A percentile compares a stretch with the other conserved stretches of the same genome.
Conservation (phyloP, 169 alveolate species). For the Plasmodium ovale region DNA sequence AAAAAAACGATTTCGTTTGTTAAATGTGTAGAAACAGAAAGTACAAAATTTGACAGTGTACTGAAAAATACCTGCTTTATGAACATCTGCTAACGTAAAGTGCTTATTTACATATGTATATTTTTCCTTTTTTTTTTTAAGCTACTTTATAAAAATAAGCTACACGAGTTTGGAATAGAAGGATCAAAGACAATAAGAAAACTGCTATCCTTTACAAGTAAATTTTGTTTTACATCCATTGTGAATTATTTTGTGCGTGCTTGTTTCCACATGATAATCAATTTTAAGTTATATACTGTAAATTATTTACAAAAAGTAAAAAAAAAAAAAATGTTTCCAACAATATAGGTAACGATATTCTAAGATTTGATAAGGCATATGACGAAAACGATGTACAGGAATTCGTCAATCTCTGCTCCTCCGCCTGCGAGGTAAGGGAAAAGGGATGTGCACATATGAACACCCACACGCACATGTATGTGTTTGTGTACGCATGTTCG, state of each 20-base stretch:
- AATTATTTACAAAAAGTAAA: background rate
- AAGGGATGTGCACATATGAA: background rate
- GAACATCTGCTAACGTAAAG: too few species aligned
- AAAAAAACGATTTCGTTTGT: too few species aligned
- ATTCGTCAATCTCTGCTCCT: conserved; percentile 85
- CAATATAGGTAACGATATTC: conserved; percentile 85
- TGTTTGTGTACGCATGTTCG: background rate
- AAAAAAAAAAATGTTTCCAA: conserved; percentile 6
- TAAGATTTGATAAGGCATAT: conserved; percentile 89
- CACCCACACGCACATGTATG: background rate
- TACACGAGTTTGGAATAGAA: conserved; percentile 66
- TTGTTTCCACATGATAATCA: background rate
- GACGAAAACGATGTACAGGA: conserved; percentile 88
- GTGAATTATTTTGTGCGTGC: too few species aligned
- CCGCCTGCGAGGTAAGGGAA: conserved; percentile 81
- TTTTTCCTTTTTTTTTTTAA: conserved; percentile 1
- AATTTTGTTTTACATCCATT: conserved; percentile 12
- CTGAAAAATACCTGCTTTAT: too few species aligned
- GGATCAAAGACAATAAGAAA: conserved; percentile 75
- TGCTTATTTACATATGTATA: conserved; percentile 13
- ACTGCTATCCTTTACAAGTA: conserved; percentile 71
- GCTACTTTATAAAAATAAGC: conserved; percentile 64
- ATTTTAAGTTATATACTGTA: background rate
- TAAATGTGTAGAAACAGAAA: background rate
- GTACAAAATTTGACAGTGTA: too few species aligned